These are phyloP conservation scores for Dothiorella sarmentorum DNA, from an alignment of 2,329 filamentous ascomycete species.

Conservation along the genomic window DNA sequence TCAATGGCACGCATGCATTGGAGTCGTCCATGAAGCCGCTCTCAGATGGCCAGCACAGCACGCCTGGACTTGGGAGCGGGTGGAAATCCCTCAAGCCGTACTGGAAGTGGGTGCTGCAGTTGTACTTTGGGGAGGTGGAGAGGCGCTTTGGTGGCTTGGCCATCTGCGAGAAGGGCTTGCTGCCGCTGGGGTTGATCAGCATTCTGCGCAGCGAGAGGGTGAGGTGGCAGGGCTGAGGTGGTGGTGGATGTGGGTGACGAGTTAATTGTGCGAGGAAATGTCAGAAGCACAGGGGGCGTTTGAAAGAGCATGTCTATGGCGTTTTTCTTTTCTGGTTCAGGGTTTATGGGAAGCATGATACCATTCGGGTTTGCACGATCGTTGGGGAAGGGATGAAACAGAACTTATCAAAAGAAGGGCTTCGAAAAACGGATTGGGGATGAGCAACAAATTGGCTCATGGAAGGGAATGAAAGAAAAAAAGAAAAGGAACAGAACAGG, in stretches of 20 bases:
- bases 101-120: slow-evolving; percentile 46
- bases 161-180: slow-evolving; percentile 39
- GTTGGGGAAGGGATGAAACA: no score
- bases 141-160: slow-evolving; percentile 40
- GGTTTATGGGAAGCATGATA: neutral
- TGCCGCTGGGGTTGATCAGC: slow-evolving; percentile 42
- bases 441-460: no score
- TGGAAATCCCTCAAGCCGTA: slow-evolving; percentile 31
- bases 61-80: neutral
- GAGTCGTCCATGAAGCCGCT: slow-evolving; percentile 25
- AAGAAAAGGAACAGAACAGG: neutral
- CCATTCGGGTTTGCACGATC: no score
- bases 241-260: no score
- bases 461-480: no score
- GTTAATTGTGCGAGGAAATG: no score
- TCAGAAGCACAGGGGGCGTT: neutral
- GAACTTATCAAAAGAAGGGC: no score
- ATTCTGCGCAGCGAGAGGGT: slow-evolving; percentile 37
- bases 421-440: no score
- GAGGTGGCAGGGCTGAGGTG: slow-evolving; percentile 37
- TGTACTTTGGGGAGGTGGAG: slow-evolving; percentile 41
- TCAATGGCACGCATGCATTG: neutral
- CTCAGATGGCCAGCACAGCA: slow-evolving; percentile 19
- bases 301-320: neutral
- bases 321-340: neutral